Evolutionary conservation across 192 early-diverging fungal genomes (phyloP).

Genomic region (Backusella circina): DNA sequence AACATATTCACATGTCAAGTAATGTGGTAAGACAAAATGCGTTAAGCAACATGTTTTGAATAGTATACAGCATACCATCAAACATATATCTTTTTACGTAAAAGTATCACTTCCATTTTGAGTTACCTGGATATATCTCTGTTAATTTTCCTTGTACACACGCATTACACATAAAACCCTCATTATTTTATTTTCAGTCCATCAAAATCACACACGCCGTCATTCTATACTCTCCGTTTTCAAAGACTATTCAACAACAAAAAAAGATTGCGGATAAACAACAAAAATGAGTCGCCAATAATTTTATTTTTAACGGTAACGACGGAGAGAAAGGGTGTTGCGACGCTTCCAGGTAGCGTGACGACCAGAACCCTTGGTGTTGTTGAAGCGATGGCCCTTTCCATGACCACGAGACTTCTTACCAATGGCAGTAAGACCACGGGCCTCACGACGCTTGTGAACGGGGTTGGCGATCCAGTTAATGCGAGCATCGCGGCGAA

Average conservation of each 20-base stretch:
- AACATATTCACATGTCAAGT: not conserved
- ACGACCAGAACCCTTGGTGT: conserved; percentile 92
- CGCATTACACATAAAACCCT: too few relatives aligned
- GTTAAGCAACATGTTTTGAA: not conserved
- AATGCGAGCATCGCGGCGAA: conserved; percentile 97
- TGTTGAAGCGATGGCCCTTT: too few relatives aligned
- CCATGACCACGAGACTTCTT: too few relatives aligned
- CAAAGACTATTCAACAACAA: not conserved
- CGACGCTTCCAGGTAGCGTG: conserved; percentile 88
- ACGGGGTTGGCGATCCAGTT: conserved; percentile 98
- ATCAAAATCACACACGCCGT: too few relatives aligned
- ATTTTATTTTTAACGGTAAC: conserved; percentile 77
- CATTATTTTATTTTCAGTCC: too few relatives aligned
- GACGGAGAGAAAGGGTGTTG: conserved; percentile 93
- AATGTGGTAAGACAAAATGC: not conserved
- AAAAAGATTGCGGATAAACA: not conserved
- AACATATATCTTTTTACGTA: not conserved
- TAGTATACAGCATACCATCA: too few relatives aligned
- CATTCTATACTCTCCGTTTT: not conserved
- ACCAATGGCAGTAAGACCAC: too few relatives aligned
- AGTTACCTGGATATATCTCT: not conserved
- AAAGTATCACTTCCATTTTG: not conserved
- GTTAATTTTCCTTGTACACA: too few relatives aligned
- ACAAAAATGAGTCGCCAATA: not conserved
- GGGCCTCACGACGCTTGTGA: too few relatives aligned